Conservation (phyloP, 1,139 yeast species). For the Entelexis paramagnoliae region DNA sequence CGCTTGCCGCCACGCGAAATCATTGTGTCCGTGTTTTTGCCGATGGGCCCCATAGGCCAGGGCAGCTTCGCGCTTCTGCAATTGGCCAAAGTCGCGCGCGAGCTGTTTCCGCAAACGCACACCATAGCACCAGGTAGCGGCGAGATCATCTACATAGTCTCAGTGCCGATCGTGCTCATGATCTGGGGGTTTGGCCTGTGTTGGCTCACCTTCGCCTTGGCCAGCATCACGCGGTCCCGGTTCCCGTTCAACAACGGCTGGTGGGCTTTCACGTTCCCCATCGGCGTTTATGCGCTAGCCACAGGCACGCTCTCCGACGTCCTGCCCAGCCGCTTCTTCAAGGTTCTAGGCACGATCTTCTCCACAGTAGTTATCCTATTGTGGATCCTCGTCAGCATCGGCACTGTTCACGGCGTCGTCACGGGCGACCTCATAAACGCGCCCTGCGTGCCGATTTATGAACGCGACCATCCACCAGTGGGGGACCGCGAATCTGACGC, state of each 20-base stretch:
- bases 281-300: background rate
- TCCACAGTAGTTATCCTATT: background rate
- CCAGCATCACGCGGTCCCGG: background rate
- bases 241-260: constrained; percentile 8
- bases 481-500: background rate
- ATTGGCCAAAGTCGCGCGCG: background rate
- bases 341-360: background rate
- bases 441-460: constrained; percentile 2
- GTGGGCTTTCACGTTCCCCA: constrained; percentile 10
- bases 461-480: background rate
- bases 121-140: background rate
- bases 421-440: background rate
- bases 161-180: background rate
- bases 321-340: background rate
- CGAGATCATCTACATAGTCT: background rate
- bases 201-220: constrained; percentile 3
- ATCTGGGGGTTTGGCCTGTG: constrained; percentile 5
- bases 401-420: background rate
- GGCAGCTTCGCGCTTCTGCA: constrained; percentile 4
- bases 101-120: background rate
- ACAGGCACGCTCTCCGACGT: background rate
- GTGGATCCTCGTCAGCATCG: background rate
- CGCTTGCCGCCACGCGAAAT: constrained; percentile 7
- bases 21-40: constrained; percentile 3
- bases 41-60: constrained; percentile 6